These are phyloP conservation scores for Daldinia caldariorum DNA, from an alignment of 495 filamentous ascomycete genomes.

Conservation along the genomic window DNA sequence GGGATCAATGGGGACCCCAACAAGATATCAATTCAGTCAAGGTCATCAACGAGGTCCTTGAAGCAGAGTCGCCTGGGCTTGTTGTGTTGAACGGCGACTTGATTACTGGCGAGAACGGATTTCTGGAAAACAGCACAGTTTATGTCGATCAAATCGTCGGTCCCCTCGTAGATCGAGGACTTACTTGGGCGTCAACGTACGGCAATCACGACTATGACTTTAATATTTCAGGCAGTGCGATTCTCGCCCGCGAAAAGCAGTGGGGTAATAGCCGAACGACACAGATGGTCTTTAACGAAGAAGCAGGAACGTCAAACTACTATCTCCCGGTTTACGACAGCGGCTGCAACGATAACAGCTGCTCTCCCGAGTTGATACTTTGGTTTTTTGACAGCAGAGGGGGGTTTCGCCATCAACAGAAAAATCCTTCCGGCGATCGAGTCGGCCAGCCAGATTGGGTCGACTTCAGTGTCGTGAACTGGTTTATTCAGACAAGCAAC, in stretches of 20 bases:
- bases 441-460: constrained; percentile 59
- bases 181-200: constrained; percentile 75
- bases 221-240: constrained; percentile 64
- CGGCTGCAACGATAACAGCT: constrained; percentile 38
- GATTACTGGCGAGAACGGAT: constrained; percentile 74
- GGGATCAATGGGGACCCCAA: constrained; percentile 65
- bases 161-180: constrained; percentile 60
- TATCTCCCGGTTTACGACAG: constrained; percentile 61
- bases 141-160: constrained; percentile 71
- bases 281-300: constrained; percentile 51
- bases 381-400: constrained; percentile 83
- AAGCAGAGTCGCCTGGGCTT: constrained; percentile 64
- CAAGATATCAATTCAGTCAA: constrained; percentile 68
- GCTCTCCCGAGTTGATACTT: constrained; percentile 61
- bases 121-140: constrained; percentile 63
- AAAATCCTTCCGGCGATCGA: constrained; percentile 44
- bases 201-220: constrained; percentile 77
- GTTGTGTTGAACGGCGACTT: constrained; percentile 80
- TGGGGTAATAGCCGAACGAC: constrained; percentile 66
- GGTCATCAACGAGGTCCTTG: constrained; percentile 69
- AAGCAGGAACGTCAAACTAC: constrained; percentile 75
- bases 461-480: constrained; percentile 61
- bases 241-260: constrained; percentile 64
- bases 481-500: constrained; percentile 65
- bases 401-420: constrained; percentile 64